Conservation (phyloP, 345 rosid species). For the Populus tremula region DNA sequence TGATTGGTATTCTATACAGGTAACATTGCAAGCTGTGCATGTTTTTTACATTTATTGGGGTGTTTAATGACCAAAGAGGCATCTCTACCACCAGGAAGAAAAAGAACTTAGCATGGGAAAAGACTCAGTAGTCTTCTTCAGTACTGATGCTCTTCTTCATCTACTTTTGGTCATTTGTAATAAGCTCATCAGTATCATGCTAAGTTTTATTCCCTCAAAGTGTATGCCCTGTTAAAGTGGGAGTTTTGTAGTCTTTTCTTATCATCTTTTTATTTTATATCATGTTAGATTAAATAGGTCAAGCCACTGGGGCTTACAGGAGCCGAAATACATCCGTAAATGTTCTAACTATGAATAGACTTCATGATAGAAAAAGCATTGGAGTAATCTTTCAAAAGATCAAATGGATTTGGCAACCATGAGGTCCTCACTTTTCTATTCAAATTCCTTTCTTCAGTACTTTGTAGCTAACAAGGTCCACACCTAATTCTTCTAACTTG, state of each 20-base stretch:
- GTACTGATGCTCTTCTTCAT: too few relatives aligned
- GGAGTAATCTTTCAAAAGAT: not conserved
- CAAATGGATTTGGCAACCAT: not conserved
- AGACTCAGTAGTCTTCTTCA: too few relatives aligned
- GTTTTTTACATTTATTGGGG: not conserved
- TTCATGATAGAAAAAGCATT: not conserved
- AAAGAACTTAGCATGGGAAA: not conserved
- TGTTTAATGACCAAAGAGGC: not conserved
- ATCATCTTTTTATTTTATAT: not conserved
- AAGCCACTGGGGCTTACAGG: not conserved
- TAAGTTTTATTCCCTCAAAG: not conserved
- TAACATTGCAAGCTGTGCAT: not conserved
- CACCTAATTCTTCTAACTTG: too few relatives aligned
- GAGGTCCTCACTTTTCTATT: not conserved
- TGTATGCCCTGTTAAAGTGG: not conserved
- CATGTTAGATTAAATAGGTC: not conserved
- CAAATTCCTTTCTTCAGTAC: not conserved
- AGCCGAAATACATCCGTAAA: not conserved
- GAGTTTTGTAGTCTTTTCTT: not conserved
- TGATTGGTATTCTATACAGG: not conserved
- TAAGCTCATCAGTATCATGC: not conserved
- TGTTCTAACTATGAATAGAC: not conserved
- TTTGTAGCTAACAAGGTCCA: not conserved
- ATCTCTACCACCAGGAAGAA: not conserved
- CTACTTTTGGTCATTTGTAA: too few relatives aligned